Conservation (phyloP, 2,329 filamentous ascomycete genomes). For the Trichoderma koningii region DNA sequence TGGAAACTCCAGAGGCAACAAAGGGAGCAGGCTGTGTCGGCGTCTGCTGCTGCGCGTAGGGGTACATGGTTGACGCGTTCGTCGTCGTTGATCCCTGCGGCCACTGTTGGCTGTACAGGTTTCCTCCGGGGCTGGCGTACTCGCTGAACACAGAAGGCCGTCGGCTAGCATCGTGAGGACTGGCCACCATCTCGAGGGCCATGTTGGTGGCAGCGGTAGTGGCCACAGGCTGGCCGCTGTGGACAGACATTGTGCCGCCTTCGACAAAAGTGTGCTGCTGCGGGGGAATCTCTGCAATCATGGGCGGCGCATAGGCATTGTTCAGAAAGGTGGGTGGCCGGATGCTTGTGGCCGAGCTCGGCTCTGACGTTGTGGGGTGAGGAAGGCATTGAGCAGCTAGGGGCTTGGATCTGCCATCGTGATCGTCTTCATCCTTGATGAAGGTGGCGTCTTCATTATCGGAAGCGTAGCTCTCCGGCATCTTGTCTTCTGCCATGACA, state of each 20-base stretch:
- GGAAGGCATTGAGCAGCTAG: constrained; percentile 38
- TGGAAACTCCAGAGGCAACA: constrained; percentile 38
- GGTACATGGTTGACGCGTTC: constrained; percentile 48
- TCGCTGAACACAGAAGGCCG: constrained; percentile 52
- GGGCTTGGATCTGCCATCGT: constrained; percentile 43
- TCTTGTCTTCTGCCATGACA: constrained; percentile 56
- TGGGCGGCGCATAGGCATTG: constrained; percentile 44
- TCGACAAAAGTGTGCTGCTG: constrained; percentile 49
- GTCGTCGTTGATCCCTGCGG: constrained; percentile 47
- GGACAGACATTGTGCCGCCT: constrained; percentile 40
- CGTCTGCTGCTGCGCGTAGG: constrained; percentile 47
- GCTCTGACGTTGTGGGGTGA: constrained; percentile 41
- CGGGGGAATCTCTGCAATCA: constrained; percentile 47
- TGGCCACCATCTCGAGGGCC: constrained; percentile 50
- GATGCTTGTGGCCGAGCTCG: constrained; percentile 39
- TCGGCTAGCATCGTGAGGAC: constrained; percentile 50
- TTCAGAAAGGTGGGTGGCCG: constrained; percentile 44
- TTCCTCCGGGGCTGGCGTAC: constrained; percentile 46
- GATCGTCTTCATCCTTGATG: constrained; percentile 49
- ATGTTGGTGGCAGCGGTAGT: constrained; percentile 42
- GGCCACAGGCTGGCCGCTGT: constrained; percentile 38
- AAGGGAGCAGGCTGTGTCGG: constrained; percentile 38
- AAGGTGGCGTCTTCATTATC: constrained; percentile 50
- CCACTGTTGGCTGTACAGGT: constrained; percentile 49
- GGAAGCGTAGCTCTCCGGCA: constrained; percentile 50